Base-by-base conservation (phyloP, 2,329 filamentous ascomycete genomes). In the Fusarium mundagurra region DNA sequence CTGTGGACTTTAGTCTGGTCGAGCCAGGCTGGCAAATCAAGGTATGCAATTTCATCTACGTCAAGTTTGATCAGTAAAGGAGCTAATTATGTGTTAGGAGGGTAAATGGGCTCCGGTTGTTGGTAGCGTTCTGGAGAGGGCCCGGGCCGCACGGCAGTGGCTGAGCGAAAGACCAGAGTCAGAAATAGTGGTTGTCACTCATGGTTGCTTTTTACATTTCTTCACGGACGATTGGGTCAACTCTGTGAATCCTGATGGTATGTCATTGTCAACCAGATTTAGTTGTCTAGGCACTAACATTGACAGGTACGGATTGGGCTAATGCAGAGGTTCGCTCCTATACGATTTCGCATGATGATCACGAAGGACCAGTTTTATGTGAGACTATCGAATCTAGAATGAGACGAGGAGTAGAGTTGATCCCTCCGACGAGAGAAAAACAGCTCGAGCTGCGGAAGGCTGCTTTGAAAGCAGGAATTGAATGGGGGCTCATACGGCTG, bases 121-220 rank as follows among this genome's bases (percentile, higher is more conserved):
- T 1, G 24, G 33, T 3, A 24, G 1, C 4, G 11, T 65, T 4
- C 1, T 22, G 1, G 9, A 34, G 4, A 64, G 63, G 10, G 63
- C 63, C 3, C 4, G 27, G 10, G 7, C 20, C 1, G 63, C 59
- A 27, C 33, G 47, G n/a, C 22, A 12, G 3, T 65, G 63, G 63
- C 18, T 65, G 31, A 54, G 45, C 16, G 33, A 54, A 45, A 45
- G 59, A 2, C 18, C 59, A 4, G 63, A 65, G 44, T 4, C 3
- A 10, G 63, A 65, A 18, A 47, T 65, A 7, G 63, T 64, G 13
- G 63, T 65, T 4, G 44, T 65, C 18, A 27, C 59, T 1, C 63
- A 65, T 14, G 59, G 63, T 1, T 39, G 63, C 20, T 65, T 65
- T 16, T 18, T 65, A 6, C 63, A 65, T 38, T 65, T 54, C 18